These are phyloP conservation scores for Blastocrithidia nonstop DNA, from an alignment of 208 protist species.

Conservation along the genomic window DNA sequence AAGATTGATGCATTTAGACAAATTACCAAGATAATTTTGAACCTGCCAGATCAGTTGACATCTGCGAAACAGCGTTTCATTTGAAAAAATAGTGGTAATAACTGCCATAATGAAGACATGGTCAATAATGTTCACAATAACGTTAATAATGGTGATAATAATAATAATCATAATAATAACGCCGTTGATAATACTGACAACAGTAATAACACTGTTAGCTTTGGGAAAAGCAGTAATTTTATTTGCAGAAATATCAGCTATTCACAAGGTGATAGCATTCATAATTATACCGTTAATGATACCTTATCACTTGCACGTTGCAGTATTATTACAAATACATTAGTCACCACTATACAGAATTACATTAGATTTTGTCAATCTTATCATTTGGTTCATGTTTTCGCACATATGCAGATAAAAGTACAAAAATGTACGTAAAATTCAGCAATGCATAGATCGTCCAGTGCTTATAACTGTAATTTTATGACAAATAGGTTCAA, in stretches of 20 bases:
- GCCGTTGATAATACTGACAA: no score
- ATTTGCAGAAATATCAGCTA: constrained; percentile 1
- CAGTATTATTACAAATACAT: constrained; percentile 50
- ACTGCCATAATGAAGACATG: no score
- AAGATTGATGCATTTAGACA: constrained; percentile 52
- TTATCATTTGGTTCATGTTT: constrained; percentile 5
- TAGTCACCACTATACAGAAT: constrained; percentile 50
- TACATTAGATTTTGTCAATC: constrained; percentile 43
- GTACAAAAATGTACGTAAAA: not conserved
- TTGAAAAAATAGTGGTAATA: no score
- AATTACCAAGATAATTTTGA: constrained; percentile 43
- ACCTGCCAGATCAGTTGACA: constrained; percentile 9
- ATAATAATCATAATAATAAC: no score
- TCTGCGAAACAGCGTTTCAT: no score
- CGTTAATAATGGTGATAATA: no score
- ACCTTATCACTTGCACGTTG: constrained; percentile 46
- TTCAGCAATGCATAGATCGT: no score
- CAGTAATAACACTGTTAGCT: constrained; percentile 1
- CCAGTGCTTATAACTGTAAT: no score
- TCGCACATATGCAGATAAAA: not conserved
- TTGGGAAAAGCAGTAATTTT: not conserved
- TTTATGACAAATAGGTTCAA: no score
- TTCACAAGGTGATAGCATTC: not conserved
- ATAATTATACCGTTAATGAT: constrained; percentile 12
- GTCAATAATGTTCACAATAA: no score